These are phyloP conservation scores for Mayamaea pseudoterrestris DNA, from an alignment of 108 stramenopile species.

Conservation along the genomic window DNA sequence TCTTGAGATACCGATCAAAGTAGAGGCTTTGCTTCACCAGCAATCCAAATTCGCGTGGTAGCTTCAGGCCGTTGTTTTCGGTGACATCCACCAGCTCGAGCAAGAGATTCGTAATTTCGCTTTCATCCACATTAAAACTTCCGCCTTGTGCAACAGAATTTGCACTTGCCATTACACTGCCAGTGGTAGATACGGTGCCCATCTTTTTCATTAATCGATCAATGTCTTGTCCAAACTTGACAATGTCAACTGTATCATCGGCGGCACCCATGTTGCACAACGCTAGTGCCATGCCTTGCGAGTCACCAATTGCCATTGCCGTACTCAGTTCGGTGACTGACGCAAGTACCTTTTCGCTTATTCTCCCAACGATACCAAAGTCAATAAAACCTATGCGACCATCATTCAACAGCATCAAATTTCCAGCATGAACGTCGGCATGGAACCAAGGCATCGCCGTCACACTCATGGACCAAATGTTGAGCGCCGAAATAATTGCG, in stretches of 20 bases:
- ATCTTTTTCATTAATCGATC: conserved; percentile 65
- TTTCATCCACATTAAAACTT: conserved; percentile 60
- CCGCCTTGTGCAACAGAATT: conserved; percentile 29
- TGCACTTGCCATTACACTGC: conserved; percentile 38
- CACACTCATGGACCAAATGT: conserved; percentile 87
- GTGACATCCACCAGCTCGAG: conserved; percentile 85
- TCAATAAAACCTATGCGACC: conserved; percentile 95
- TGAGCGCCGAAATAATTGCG: conserved; percentile 85
- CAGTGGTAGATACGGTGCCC: conserved; percentile 58
- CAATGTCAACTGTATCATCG: conserved; percentile 73
- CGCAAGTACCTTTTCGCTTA: conserved; percentile 72
- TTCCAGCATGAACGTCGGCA: conserved; percentile 94
- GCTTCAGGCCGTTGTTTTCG: conserved; percentile 86
- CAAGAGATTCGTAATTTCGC: conserved; percentile 79
- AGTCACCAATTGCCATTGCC: conserved; percentile 65
- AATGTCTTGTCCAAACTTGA: conserved; percentile 79
- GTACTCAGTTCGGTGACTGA: conserved; percentile 79
- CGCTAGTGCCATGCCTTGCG: conserved; percentile 77
- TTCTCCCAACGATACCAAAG: conserved; percentile 94
- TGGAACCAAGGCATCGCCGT: conserved; percentile 90
- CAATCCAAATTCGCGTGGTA: conserved; percentile 92
- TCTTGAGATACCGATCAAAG: conserved; percentile 92
- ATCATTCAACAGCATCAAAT: conserved; percentile 48
- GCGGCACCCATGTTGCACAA: conserved; percentile 85
- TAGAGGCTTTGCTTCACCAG: conserved; percentile 95